Evolutionary conservation across 2,329 filamentous ascomycete genomes (phyloP), one percentile per base, ranked within the genome.

Genomic region (Cephalotrichum gorgonifer): DNA sequence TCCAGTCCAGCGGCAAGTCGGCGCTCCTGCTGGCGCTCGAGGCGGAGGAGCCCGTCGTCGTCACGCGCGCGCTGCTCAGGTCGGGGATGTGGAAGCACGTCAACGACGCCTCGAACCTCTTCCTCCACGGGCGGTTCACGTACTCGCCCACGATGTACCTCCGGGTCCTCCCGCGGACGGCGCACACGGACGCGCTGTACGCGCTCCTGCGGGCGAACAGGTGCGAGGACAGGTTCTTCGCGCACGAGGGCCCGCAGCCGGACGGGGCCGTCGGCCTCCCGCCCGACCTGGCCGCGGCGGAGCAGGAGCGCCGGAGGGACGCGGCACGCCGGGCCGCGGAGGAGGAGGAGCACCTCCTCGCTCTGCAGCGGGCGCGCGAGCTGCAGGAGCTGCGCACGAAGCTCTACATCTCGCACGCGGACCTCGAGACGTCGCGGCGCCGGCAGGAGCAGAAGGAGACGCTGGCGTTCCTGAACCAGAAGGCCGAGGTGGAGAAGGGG

Each of bases 101-200:
- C 56, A 85, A 85, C 62, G 73, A 78, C 52, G 66, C 75, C 0
- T 78, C 72, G 56, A 79, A 81, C 54, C 65, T 72, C 52, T 79
- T 72, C 61, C 74, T 63, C 1, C 67, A 74, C 39, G 72, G 73
- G 23, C 69, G 66, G 5, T 71, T 72, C 54, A 78, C 74, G 1
- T 85, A 83, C 61, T 85, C 81, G 0, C 76, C 81, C 0, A 78
- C 81, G 3, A 81, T 79, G 65, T 85, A 85, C 58, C 69, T 81
- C 20, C 56, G 61, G 31, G 73, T 71, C 41, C 59, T 78, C 1
- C 55, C 78, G 6, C 57, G 64, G 4, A 64, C 66, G 2, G 67
- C 71, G 22, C 50, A 56, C 12, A 66, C 64, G 6, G 59, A 67
- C 0, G 60, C 69, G 38, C 69, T 81, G 2, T 55, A 79, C 28